Evolutionary conservation across 768 basidiomycete species (phyloP), one percentile per base, ranked within the genome.

Genomic region (Suillus subalutaceus): DNA sequence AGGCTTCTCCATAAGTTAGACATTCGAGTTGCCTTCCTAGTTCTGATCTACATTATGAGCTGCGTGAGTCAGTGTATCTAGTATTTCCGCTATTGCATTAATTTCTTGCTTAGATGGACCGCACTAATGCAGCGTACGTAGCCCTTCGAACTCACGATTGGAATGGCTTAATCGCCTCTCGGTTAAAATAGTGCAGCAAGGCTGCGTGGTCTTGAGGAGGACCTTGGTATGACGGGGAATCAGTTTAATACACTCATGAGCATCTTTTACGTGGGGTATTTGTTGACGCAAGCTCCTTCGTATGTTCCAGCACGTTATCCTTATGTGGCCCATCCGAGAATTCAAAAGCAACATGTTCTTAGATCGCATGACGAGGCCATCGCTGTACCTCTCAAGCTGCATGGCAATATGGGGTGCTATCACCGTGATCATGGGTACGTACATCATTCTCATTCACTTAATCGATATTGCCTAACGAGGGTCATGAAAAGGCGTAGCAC

Each of bases 231-330:
- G 40, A 78, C 83, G 62, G 87, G 84, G 23, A 77, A 81, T 65
- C 81, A 91, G 69, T 93, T 91, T 71, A 83, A 88, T 10, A 89
- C 90, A 0, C 74, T 92, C 20, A 77, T 92, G 30, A 88, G 88
- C 35, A 84, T 90, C 66, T 81, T 90, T 62, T 90, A 88, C 68
- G 82, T 89, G 55, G 89, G 89, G 30, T 92, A 91, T 71, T 87
- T 88, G 64, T 75, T 90, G 35, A 91, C 90, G 87, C 90, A 92
- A 72, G 82, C 90, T 62, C 90, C 90, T 30, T 89, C 88, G 86
- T 89, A 68, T 72, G 87, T 76, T 70, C 48, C n/a, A 58, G 30
- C 46, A 16, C 52, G n/a, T 16, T 52, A 18, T 26, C 23, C 9
- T 44, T 26, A 23, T 52, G 44, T 20, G 40, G n/a, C 16, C 20